phyloP scores from a whole-genome alignment of 257 asterid genomes.

The Prunella vulgaris region DNA sequence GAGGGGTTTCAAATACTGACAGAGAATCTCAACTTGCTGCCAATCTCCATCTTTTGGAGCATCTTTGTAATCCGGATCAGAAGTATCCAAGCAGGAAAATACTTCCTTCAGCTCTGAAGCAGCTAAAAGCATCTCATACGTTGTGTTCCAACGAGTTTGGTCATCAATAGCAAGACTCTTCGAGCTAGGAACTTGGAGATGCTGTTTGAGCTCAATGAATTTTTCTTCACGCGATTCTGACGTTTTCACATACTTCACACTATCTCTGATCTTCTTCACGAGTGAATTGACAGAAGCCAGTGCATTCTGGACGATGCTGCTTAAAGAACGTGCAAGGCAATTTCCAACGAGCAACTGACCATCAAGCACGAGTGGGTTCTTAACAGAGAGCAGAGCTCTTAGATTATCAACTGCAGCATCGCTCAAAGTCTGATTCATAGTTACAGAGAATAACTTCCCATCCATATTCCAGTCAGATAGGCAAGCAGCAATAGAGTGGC shows the following conservation, averaged over 20 bases:
- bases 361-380: constrained; percentile 69
- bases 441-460: constrained; percentile 76
- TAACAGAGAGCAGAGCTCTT: constrained; percentile 73
- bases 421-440: constrained; percentile 55
- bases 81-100: constrained; percentile 73
- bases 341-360: constrained; percentile 77
- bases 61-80: constrained; percentile 70
- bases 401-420: constrained; percentile 64
- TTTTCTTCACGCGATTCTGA: constrained; percentile 82
- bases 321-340: constrained; percentile 79
- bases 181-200: constrained; percentile 88
- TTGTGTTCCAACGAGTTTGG: constrained; percentile 82
- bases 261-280: constrained; percentile 70
- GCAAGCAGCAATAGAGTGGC: constrained; percentile 89
- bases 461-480: constrained; percentile 87
- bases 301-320: constrained; percentile 64
- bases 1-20: constrained; percentile 58
- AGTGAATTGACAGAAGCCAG: constrained; percentile 40
- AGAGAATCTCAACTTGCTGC: constrained; percentile 67
- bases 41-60: constrained; percentile 66
- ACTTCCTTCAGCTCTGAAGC: constrained; percentile 87
- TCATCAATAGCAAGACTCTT: constrained; percentile 68
- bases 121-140: constrained; percentile 79
- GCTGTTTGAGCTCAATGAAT: constrained; percentile 72
- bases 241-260: constrained; percentile 84